Evolutionary conservation across 2,329 filamentous ascomycete species (phyloP).

Genomic region (Scytalidium lignicola): DNA sequence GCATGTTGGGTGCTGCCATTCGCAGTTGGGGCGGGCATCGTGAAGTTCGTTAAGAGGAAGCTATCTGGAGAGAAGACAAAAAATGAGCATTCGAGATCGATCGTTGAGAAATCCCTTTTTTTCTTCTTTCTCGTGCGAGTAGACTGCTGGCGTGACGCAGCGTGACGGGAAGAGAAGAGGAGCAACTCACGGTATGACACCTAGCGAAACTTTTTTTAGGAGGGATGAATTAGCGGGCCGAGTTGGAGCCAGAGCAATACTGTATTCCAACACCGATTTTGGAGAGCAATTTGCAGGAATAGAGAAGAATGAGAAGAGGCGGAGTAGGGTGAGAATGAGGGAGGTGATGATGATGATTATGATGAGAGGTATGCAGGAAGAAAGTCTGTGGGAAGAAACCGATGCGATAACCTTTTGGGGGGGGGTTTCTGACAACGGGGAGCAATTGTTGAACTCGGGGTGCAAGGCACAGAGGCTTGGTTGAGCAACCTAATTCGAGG

Average conservation of each 20-base stretch:
- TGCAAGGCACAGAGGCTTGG: background rate
- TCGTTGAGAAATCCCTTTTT: no score
- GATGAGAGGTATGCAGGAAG: background rate
- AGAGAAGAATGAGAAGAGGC: background rate
- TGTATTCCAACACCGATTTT: background rate
- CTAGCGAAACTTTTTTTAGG: background rate
- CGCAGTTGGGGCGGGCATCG: conserved; percentile 34
- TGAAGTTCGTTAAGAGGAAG: conserved; percentile 11
- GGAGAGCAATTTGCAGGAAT: background rate
- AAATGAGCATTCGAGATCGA: no score
- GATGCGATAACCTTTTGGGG: background rate
- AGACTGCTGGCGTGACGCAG: no score
- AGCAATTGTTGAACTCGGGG: background rate
- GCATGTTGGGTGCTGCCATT: conserved; percentile 45
- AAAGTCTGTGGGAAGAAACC: background rate
- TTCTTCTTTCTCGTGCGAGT: no score
- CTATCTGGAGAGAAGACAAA: conserved; percentile 6
- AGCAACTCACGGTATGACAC: background rate
- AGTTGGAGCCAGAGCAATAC: background rate
- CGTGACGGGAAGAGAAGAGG: no score
- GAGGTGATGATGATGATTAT: no score
- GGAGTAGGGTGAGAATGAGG: background rate
- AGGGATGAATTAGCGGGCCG: background rate
- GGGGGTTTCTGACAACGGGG: background rate
- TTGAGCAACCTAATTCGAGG: background rate